Evolutionary conservation across 805 yeast genomes (phyloP), one percentile per base, ranked within the genome.

Genomic region (Saccharomycopsis microspora): DNA sequence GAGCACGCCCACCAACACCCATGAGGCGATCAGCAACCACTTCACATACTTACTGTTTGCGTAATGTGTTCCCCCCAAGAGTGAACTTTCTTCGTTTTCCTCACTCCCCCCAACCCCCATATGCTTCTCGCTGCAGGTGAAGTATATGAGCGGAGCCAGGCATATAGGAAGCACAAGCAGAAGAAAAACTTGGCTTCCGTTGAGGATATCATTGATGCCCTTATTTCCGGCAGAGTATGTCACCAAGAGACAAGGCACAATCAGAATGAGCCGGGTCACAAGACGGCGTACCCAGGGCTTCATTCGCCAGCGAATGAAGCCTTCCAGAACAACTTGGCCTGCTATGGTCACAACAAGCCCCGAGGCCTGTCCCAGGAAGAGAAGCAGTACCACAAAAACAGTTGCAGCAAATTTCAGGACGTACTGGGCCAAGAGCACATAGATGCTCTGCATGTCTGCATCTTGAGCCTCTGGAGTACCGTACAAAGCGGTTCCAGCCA

Each of bases 321-420:
- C 97, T 61, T 89, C 97, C 55, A 88, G 76, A 2, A 89, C 96
- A 56, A 89, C 80, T 64, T 89, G 95, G 8, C 96, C 96, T 0
- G 95, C 86, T 65, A 89, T 81, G 0, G 97, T 89, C 60, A 96
- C 88, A 3, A 88, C 88, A 38, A 89, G 79, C 42, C 96, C 95
- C 0, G 96, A 95, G 42, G 90, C 82, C 58, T 85, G 90, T 5
- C 96, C 96, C 47, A 94, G 82, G 50, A 85, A 76, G 36, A 89
- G 67, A 57, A 89, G 68, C 0, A 96, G 96, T 45, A 85, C 62
- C 72, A 87, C 87, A 64, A 89, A 89, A 1, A 87, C 64, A 1
- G 86, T 77, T 32, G 96, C 97, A 0, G 88, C 94, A 5, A 75
- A 78, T 2, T 81, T 76, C 0, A 94, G 83, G 37, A 89, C 69